Base-by-base conservation (phyloP, 2,329 filamentous ascomycete species). In the Tolypocladium guangdongense region DNA sequence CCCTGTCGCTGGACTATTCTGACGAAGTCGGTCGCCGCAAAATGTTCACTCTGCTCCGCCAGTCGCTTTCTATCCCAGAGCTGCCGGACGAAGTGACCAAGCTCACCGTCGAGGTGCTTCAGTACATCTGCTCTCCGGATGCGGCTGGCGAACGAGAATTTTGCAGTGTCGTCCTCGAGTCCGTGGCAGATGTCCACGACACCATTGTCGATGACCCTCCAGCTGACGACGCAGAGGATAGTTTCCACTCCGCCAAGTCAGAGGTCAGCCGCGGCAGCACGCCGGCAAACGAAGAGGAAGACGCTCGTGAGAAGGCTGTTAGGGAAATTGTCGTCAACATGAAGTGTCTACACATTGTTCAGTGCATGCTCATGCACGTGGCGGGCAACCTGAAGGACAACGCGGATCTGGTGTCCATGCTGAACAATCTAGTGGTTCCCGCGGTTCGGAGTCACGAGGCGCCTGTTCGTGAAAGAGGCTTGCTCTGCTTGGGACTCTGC, bases 351-450 rank as follows among this genome's bases (percentile, higher is more conserved):
- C 88, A 96, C 66, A 96, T 99, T 60, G 91, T 95, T 30, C 90
- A 96, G 69, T 97, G 90, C 75, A 96, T 97, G 88, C 79, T 99
- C 51, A 85, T 95, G 65, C 96, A 97, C 64, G 89, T 99, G 11
- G 80, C 88, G 52, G 89, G 90, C 56, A 88, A 88, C 63, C 76
- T 97, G 38, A 90, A 96, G 69, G 82, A 91, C 60, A 96, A 96
- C 66, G 84, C 87, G 54, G 87, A 95, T 64, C 74, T 97, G n/a
- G 89, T 95, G 4, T 88, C 88, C n/a, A 96, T 97, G 87, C 78
- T 99, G 50, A 97, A 99, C 74, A 97, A 93, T 59, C 80, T 99
- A 10, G 89, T 99, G 45, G 90, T 99, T 2, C 93, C 93, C 7
- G 93, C 93, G 32, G 92, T 99, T 18, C 85, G 92, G 59, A 93